Evolutionary conservation across 2,329 filamentous ascomycete genomes (phyloP), one percentile per base, ranked within the genome.

Genomic region (Colletotrichum limetticola): DNA sequence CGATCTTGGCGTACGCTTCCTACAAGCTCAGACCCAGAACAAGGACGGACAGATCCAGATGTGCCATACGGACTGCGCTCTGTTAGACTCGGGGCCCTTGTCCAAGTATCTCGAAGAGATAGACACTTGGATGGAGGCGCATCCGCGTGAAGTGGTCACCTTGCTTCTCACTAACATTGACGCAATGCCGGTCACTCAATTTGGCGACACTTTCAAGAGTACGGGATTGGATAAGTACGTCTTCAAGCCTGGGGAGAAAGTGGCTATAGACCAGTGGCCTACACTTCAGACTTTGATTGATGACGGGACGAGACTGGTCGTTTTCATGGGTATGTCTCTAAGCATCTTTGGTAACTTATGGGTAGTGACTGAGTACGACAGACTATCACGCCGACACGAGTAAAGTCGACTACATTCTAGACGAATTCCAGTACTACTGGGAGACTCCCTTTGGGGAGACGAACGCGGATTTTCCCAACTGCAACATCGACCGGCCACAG

Each of bases 371-470:
- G 65, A 81, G 57, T 62, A 6, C 0, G 42, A 5, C 30, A 91
- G 93, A 95, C 80, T 94, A 89, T 76, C 78, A 87, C 63, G 80
- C 85, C 70, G 84, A 90, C 74, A 84, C 82, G 1, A 80, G 78
- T 37, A 79, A 83, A 62, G 87, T 90, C n/a, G 84, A 89, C 30
- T 93, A 91, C 78, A 89, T 94, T 66, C 84, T 93, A 68, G 85
- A 89, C 78, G 87, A 93, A 78, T 93, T 91, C 78, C 82, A 83
- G 28, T 91, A 90, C 81, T 88, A 92, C 76, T 95, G 93, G 84
- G 94, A 96, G 80, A 96, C 93, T 57, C 86, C 89, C 0, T 95
- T 88, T 82, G 90, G 93, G 75, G 90, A 91, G 74, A 89, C 87
- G 1, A 83, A 88, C 62, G 81, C 87, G 0, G 84, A 83, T 19